Base-by-base conservation (phyloP, 164 flowering plant genomes). In the Nelumbo lutea region DNA sequence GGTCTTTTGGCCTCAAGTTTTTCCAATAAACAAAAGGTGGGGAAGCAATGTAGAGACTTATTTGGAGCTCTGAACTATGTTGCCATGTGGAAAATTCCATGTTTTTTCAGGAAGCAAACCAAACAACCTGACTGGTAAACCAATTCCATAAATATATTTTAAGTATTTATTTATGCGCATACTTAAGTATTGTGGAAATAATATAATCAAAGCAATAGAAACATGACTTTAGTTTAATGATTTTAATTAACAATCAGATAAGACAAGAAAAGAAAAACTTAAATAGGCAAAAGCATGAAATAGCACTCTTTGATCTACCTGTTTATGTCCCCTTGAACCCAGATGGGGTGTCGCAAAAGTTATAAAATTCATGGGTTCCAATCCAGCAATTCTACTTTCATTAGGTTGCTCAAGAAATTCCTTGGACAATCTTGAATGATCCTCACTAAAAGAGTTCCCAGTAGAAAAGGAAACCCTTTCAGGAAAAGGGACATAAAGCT, bases 291-390 rank as follows among this genome's bases (percentile, higher is more conserved):
- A 10, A 6, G 9, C 56, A 59, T 40, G 43, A 47, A 59, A 43
- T 13, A 51, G 39, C 52, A 61, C 47, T 65, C 64, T 73, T 39
- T 13, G 58, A n/a, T 58, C 14, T 74, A 90, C 99, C 93, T 95
- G 98, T 73, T 78, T 92, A 75, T 90, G 79, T 63, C 99, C 98
- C 70, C 87, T 80, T 61, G 95, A 87, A 62, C 99, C 99, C 71
- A 95, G 85, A 80, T 95, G 99, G 14, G 99, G 99, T 52, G 98
- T 85, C 55, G 99, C 99, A 84, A 89, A 70, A 61, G 99, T 95
- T 73, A 95, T 82, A 67, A 95, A 92, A 76, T 95, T 95, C 79
- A 95, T 78, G 4, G 99, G 97, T 77, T 88, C 89, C 78, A 93
- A 76, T 66, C 98, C 98, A 73, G 94, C 99, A 70, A 95, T 83